Evolutionary conservation across 352 stramenopile species (phyloP), one percentile per base, ranked within the genome.

Genomic region (Phytophthora citricola): DNA sequence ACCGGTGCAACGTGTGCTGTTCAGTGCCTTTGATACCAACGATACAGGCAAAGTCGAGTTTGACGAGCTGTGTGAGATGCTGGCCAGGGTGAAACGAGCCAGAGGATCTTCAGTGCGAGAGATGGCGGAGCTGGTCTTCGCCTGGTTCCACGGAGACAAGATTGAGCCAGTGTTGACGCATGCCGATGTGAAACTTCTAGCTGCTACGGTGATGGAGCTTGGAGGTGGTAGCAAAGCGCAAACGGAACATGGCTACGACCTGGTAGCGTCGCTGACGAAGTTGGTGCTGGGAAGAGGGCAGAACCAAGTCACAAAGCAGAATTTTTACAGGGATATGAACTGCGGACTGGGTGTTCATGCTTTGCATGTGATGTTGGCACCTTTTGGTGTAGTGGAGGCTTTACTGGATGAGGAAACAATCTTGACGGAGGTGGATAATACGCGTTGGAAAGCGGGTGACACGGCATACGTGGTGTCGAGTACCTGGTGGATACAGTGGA

Each of bases 401-500:
- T 40, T 84, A 15, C 51, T 93, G 48, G 61, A 78, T 22, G 81
- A 91, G 45, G 59, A 72, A 11, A 66, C 41, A 9, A 58, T 91
- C 17, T 56, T 88, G 36, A 55, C 65, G 1, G 71, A 79, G 15
- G 49, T 79, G 49, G 63, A 78, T 6, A 68, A 48, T 15, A 71
- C 56, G 5, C 52, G 58, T 17, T 91, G 81, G 83, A 69, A 70
- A 17, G 59, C 69, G n/a, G 73, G 72, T 1, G 71, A 89, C 27
- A 87, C 61, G 6, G 76, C 63, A 7, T 93, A 83, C 53, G 60
- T 90, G 0, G 64, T 92, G 5, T 71, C 76, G 22, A 76, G 58
- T 51, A 29, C 32, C 14, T 93, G 85, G 85, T 93, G 83, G 85
- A 58, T 39, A 8, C 76, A 79, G 39, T 93, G 85, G 83, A 53